Evolutionary conservation across 1,284 basidiomycete genomes (phyloP).

Genomic region (Malassezia obtusa): DNA sequence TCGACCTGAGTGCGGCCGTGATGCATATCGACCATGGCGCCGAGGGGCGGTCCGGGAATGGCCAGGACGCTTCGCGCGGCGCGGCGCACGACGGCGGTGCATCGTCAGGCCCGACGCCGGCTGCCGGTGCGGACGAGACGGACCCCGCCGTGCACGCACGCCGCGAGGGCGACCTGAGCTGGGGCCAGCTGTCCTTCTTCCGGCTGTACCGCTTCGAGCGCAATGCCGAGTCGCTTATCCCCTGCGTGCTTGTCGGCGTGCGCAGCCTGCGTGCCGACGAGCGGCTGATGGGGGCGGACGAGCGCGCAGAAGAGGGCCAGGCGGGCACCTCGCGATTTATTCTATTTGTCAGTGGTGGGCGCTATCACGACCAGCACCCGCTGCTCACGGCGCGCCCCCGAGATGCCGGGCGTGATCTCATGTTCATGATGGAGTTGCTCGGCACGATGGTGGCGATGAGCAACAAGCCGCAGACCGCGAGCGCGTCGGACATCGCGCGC

Average conservation of each 20-base stretch:
- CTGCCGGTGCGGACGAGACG: neutral
- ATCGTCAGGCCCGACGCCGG: neutral
- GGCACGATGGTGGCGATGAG: conserved; percentile 35
- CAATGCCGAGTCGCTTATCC: conserved; percentile 24
- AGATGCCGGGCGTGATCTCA: conserved; percentile 38
- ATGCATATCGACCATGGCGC: conserved; percentile 15
- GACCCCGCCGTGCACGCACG: conserved; percentile 20
- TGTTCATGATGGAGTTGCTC: conserved; percentile 44
- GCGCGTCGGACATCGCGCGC: conserved; percentile 33
- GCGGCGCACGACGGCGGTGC: neutral
- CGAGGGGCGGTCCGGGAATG: conserved; percentile 6
- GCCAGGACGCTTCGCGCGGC: neutral
- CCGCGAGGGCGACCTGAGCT: conserved; percentile 29
- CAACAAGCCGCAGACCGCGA: conserved; percentile 32
- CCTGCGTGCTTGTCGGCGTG: conserved; percentile 42
- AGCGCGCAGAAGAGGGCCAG: neutral
- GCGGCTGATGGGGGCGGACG: conserved; percentile 17
- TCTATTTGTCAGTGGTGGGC: conserved; percentile 42
- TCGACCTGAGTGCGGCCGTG: conserved; percentile 32
- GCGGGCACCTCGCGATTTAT: conserved; percentile 30
- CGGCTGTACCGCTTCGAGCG: conserved; percentile 41
- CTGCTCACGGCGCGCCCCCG: conserved; percentile 31
- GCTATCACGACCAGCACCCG: conserved; percentile 38
- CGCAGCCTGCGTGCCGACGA: conserved; percentile 33
- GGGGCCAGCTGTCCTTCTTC: conserved; percentile 42